phyloP scores from a whole-genome alignment of 345 rosid genomes.

The Eucalyptus cloeziana region DNA sequence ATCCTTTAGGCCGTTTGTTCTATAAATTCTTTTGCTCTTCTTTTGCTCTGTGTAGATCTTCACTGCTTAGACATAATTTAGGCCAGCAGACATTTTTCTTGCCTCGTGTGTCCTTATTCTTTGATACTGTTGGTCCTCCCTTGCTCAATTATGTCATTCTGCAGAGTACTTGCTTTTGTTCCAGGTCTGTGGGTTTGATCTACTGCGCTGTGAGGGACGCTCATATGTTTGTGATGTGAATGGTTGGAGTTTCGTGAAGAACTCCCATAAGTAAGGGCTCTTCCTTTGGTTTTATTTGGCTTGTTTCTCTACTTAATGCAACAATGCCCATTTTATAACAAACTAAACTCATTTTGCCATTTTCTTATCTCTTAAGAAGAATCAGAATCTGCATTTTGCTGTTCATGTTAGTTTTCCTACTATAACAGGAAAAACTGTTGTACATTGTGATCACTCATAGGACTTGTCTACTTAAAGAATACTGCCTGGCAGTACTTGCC shows the following conservation, averaged over 20 bases:
- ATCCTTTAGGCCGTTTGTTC: background rate
- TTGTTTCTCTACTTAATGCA: background rate
- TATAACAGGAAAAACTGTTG: background rate
- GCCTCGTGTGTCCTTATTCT: background rate
- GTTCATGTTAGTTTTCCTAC: background rate
- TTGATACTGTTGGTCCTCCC: background rate
- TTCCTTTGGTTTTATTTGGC: background rate
- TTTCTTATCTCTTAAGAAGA: background rate
- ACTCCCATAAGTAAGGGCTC: constrained; percentile 78
- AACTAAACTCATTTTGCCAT: background rate
- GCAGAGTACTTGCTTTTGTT: background rate
- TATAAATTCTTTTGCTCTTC: background rate
- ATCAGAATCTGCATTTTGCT: background rate
- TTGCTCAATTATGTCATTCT: background rate
- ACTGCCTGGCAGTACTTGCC: background rate
- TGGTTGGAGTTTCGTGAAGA: constrained; percentile 99
- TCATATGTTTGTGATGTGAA: constrained; percentile 98
- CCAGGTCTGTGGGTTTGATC: constrained; percentile 99
- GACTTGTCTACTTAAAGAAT: background rate
- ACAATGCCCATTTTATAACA: background rate
- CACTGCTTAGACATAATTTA: background rate
- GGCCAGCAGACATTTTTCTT: background rate
- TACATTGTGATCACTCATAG: background rate
- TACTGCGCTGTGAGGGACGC: constrained; percentile 89
- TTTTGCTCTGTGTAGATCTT: background rate